Evolutionary conservation across 2,329 filamentous ascomycete species (phyloP).

Genomic region (Fulvia fulva): DNA sequence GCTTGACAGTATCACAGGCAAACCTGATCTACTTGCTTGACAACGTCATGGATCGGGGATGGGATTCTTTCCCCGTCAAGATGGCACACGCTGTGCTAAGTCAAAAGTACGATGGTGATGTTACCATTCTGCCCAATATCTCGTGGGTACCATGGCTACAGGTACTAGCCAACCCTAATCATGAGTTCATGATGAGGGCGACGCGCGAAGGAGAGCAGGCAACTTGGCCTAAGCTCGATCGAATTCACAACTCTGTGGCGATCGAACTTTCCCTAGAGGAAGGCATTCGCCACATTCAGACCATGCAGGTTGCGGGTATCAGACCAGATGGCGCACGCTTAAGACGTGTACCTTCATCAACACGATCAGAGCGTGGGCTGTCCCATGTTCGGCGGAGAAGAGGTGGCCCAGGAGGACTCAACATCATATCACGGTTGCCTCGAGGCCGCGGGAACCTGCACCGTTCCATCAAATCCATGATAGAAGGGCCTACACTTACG

Average conservation of each 20-base stretch:
- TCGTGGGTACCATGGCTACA: conserved; percentile 68
- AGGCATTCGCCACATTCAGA: conserved; percentile 49
- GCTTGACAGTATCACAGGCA: conserved; percentile 15
- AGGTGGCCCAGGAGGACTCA: conserved; percentile 1
- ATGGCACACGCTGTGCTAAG: conserved; percentile 71
- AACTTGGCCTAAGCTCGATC: conserved; percentile 85
- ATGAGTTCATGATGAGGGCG: conserved; percentile 79
- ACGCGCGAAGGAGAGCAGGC: conserved; percentile 76
- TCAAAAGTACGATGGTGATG: conserved; percentile 90
- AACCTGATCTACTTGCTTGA: conserved; percentile 16
- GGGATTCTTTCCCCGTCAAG: conserved; percentile 17
- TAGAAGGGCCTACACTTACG: not conserved
- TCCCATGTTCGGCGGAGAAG: conserved; percentile 6
- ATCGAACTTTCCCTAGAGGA: conserved; percentile 81
- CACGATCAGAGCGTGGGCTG: conserved; percentile 18
- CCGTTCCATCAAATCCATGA: conserved; percentile 18
- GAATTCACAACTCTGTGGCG: conserved; percentile 80
- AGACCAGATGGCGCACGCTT: conserved; percentile 1
- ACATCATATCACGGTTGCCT: conserved; percentile 7
- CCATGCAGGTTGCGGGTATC: conserved; percentile 3
- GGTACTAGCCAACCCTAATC: conserved; percentile 77
- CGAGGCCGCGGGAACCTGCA: conserved; percentile 11
- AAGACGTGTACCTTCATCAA: conserved; percentile 15
- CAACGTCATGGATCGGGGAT: conserved; percentile 15
- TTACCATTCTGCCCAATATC: conserved; percentile 85